Percentiles rank a stretch among this genome's conserved stretches.
Conservation (phyloP, 768 basidiomycete species). For the Macrolepiota dolichaula region DNA sequence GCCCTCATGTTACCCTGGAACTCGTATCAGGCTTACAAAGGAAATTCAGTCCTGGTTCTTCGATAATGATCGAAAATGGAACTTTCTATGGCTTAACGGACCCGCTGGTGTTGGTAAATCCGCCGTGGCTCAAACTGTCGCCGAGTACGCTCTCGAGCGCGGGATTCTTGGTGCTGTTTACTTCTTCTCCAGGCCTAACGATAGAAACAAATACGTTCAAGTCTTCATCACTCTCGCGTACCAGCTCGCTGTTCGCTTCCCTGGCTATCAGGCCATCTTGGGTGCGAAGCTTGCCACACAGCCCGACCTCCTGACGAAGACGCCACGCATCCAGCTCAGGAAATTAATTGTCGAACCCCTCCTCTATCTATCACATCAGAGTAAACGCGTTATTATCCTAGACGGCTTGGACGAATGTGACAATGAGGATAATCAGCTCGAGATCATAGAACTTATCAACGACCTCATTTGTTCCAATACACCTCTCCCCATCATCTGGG, state of each 20-base stretch:
- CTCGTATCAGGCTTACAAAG: not conserved
- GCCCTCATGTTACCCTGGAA: not conserved
- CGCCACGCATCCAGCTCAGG: not conserved
- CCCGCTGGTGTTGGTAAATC: too few relatives aligned
- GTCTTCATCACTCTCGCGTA: not conserved
- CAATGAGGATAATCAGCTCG: not conserved
- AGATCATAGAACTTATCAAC: not conserved
- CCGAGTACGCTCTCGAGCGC: not conserved
- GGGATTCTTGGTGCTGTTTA: constrained; percentile 2
- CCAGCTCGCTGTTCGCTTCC: too few relatives aligned
- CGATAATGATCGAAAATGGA: not conserved
- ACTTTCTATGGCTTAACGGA: too few relatives aligned
- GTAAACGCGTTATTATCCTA: not conserved
- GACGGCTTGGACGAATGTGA: not conserved
- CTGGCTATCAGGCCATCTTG: too few relatives aligned
- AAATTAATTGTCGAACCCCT: constrained; percentile 5
- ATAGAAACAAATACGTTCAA: not conserved
- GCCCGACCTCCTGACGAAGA: too few relatives aligned
- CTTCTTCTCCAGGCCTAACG: constrained; percentile 1
- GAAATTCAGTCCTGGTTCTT: not conserved
- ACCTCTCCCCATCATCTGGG: not conserved
- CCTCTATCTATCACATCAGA: not conserved
- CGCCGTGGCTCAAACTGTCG: too few relatives aligned
- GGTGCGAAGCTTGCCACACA: too few relatives aligned
- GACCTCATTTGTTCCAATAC: not conserved